Evolutionary conservation across 2,329 filamentous ascomycete species (phyloP).

Genomic region (Plectosphaerella plurivora): DNA sequence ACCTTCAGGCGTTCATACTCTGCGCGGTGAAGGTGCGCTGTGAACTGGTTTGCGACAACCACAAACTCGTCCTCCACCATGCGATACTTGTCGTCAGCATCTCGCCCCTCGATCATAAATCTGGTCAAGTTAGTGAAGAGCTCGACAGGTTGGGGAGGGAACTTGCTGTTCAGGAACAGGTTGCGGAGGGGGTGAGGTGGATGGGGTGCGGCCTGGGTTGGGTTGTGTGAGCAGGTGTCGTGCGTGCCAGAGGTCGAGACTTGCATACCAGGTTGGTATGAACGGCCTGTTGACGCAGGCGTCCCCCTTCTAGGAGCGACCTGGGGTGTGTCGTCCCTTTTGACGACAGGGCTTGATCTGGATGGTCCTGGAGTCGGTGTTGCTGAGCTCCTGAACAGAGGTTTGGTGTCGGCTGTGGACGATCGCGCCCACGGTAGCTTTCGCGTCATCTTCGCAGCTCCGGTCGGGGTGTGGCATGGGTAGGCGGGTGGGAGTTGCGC

Average conservation of each 20-base stretch:
- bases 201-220: constrained; percentile 31
- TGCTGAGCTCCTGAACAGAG: constrained; percentile 2
- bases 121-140: constrained; percentile 26
- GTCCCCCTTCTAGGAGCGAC: constrained; percentile 8
- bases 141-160: not conserved
- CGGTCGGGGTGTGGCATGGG: too few species aligned
- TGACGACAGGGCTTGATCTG: not conserved
- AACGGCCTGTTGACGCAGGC: not conserved
- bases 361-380: constrained; percentile 10
- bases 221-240: not conserved
- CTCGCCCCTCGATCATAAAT: constrained; percentile 60
- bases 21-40: constrained; percentile 69
- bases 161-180: constrained; percentile 40
- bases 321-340: constrained; percentile 1
- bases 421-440: constrained; percentile 38
- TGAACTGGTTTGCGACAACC: constrained; percentile 63
- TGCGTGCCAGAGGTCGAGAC: constrained; percentile 5
- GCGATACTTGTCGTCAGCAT: constrained; percentile 67
- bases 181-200: constrained; percentile 48
- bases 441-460: constrained; percentile 36
- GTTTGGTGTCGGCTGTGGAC: not conserved
- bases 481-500: too few species aligned
- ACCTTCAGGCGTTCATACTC: constrained; percentile 68
- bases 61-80: constrained; percentile 84
- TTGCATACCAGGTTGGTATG: constrained; percentile 1